These are phyloP conservation scores for Barnettozyma botsteinii DNA, from an alignment of 805 yeast species.

Conservation along the genomic window DNA sequence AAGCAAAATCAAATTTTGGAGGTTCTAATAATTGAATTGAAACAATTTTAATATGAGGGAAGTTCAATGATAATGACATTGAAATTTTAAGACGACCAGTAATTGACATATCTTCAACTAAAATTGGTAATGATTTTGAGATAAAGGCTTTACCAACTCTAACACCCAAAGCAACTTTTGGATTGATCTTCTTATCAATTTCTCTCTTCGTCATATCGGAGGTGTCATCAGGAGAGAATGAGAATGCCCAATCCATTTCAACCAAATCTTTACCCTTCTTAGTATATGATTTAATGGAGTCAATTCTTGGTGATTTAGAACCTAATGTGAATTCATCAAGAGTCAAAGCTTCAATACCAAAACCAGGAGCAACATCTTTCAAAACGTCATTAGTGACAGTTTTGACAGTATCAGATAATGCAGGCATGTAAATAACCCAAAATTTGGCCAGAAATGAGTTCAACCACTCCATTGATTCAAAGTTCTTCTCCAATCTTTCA, in stretches of 20 bases:
- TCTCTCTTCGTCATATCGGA: conserved; percentile 80
- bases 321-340: conserved; percentile 78
- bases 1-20: conserved; percentile 69
- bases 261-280: conserved; percentile 59
- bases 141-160: conserved; percentile 77
- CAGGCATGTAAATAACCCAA: conserved; percentile 89
- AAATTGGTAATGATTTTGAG: conserved; percentile 68
- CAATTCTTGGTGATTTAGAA: conserved; percentile 71
- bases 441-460: conserved; percentile 72
- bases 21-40: conserved; percentile 71
- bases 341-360: conserved; percentile 69
- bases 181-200: conserved; percentile 63
- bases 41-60: conserved; percentile 75
- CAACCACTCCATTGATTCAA: conserved; percentile 79
- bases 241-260: conserved; percentile 82
- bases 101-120: conserved; percentile 76
- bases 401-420: conserved; percentile 68
- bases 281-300: conserved; percentile 67
- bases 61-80: conserved; percentile 52
- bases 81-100: conserved; percentile 65
- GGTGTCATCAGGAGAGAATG: conserved; percentile 76
- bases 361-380: conserved; percentile 73
- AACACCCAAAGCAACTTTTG: conserved; percentile 76
- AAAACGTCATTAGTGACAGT: conserved; percentile 61
- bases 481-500: conserved; percentile 54